phyloP scores from a whole-genome alignment of 495 filamentous ascomycete species.

The Staphylotrichum longicolle region DNA sequence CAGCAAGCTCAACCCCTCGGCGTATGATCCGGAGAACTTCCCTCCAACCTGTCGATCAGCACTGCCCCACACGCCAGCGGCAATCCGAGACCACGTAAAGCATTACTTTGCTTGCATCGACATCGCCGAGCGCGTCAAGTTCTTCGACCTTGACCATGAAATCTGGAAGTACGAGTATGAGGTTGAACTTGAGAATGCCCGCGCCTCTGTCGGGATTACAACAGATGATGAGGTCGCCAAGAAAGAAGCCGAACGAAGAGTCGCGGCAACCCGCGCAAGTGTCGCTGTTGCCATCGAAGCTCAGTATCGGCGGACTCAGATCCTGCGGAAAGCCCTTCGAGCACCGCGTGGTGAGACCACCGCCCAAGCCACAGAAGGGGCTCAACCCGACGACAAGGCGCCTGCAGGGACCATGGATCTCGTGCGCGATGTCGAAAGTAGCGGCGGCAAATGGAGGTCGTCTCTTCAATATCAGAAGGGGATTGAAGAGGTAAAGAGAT shows the following conservation, averaged over 20 bases:
- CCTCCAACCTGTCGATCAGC: constrained; percentile 16
- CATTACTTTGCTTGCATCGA: constrained; percentile 39
- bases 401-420: neutral
- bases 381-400: neutral
- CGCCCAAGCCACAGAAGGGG: too few species aligned
- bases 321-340: constrained; percentile 25
- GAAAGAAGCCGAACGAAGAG: neutral
- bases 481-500: constrained; percentile 5
- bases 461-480: neutral
- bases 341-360: constrained; percentile 1
- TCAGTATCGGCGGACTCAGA: constrained; percentile 24
- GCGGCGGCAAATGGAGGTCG: too few species aligned
- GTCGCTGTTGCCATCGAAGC: constrained; percentile 22
- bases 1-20: neutral
- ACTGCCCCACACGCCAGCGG: neutral
- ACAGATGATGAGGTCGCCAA: neutral
- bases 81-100: constrained; percentile 32
- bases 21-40: constrained; percentile 5
- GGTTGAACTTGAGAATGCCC: constrained; percentile 5
- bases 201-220: neutral
- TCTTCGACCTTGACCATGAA: constrained; percentile 14
- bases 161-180: constrained; percentile 29
- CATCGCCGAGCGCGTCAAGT: constrained; percentile 24
- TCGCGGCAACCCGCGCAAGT: constrained; percentile 22
- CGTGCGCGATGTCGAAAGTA: too few species aligned